Evolutionary conservation across 257 asterid genomes (phyloP).

Genomic region (Scutellaria barbata): DNA sequence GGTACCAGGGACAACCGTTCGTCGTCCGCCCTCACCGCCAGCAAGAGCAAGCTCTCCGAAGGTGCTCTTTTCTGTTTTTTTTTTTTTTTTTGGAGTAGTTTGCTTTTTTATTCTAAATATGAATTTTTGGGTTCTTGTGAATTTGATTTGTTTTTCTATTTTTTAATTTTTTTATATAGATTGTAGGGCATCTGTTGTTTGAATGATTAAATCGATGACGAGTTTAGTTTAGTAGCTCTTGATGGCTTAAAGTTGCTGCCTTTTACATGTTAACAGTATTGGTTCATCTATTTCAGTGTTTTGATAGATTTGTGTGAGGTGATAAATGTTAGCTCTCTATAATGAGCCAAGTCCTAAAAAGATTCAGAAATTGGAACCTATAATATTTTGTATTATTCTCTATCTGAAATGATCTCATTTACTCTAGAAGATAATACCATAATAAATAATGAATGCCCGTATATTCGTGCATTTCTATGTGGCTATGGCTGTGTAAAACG

Average conservation of each 20-base stretch:
- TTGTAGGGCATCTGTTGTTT: slow-evolving; percentile 13
- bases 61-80: slow-evolving; percentile 45
- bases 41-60: slow-evolving; percentile 76
- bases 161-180: not conserved
- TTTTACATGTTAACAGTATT: not conserved
- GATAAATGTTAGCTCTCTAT: slow-evolving; percentile 1
- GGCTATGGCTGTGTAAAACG: not conserved
- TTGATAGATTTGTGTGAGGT: slow-evolving; percentile 27
- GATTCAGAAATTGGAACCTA: not conserved
- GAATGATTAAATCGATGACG: slow-evolving; percentile 12
- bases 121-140: not conserved
- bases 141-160: not conserved
- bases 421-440: not conserved
- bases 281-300: not conserved
- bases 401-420: slow-evolving; percentile 1
- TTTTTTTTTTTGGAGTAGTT: not conserved
- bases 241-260: slow-evolving; percentile 19
- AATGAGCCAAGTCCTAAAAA: not conserved
- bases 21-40: slow-evolving; percentile 48
- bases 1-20: slow-evolving; percentile 64
- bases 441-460: not conserved
- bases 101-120: not conserved
- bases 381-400: not conserved
- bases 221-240: slow-evolving; percentile 6
- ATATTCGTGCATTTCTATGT: not conserved